Conservation (phyloP, 495 filamentous ascomycete genomes). For the Lasiosphaeria ovina region DNA sequence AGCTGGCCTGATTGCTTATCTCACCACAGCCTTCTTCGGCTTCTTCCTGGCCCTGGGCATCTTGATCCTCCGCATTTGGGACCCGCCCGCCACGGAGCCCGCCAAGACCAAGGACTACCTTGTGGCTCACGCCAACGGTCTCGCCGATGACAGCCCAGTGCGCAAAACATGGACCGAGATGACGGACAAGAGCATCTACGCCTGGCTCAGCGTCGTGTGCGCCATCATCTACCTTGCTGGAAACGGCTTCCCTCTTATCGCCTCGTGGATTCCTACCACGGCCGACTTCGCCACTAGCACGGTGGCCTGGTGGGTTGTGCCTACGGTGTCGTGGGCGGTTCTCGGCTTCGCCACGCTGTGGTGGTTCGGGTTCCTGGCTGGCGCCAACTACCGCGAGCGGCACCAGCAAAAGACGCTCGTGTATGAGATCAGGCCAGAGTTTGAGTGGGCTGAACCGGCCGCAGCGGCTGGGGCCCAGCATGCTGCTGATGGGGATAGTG, state of each 20-base stretch:
- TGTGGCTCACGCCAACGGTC: neutral
- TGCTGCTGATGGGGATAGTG: constrained; percentile 3
- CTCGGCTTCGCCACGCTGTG: constrained; percentile 10
- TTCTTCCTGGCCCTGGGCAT: constrained; percentile 35
- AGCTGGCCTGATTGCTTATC: constrained; percentile 31
- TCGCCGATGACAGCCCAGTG: neutral
- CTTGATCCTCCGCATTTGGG: constrained; percentile 29
- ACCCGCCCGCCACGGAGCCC: constrained; percentile 22
- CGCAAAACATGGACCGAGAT: constrained; percentile 15
- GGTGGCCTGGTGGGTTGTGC: constrained; percentile 28
- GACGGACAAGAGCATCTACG: constrained; percentile 7
- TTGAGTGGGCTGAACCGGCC: constrained; percentile 17
- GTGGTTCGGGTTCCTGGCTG: constrained; percentile 18
- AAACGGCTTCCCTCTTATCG: constrained; percentile 24
- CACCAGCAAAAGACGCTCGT: constrained; percentile 11
- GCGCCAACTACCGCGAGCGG: constrained; percentile 8
- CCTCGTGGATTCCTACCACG: constrained; percentile 23
- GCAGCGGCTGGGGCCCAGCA: neutral
- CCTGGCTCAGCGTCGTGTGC: constrained; percentile 8
- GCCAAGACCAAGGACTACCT: constrained; percentile 6
- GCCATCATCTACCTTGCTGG: constrained; percentile 7
- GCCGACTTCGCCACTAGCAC: constrained; percentile 7
- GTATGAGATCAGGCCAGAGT: constrained; percentile 16
- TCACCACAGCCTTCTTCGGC: constrained; percentile 28
- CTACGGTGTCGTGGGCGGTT: constrained; percentile 15